phyloP scores from a whole-genome alignment of 148 eudicot genomes.

The Agrostemma githago region DNA sequence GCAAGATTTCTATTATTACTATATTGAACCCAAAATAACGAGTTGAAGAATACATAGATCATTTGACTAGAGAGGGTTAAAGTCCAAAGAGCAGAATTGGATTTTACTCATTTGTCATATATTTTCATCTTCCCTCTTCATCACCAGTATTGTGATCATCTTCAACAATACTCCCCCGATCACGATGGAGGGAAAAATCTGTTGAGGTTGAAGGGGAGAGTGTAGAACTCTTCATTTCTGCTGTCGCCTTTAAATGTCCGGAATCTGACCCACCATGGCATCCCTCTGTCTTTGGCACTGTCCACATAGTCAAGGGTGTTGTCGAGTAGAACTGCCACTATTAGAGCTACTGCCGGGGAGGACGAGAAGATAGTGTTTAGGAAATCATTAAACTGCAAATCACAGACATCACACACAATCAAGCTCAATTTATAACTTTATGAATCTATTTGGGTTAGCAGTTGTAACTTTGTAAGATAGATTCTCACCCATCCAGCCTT shows the following conservation, averaged over 20 bases:
- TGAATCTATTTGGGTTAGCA: neutral
- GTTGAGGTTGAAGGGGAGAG: conserved; percentile 91
- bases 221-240: conserved; percentile 91
- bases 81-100: conserved; percentile 30
- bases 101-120: conserved; percentile 22
- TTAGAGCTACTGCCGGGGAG: conserved; percentile 82
- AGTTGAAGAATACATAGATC: conserved; percentile 28
- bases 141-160: conserved; percentile 35
- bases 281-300: conserved; percentile 84
- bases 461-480: neutral
- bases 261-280: conserved; percentile 99
- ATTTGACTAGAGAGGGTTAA: neutral
- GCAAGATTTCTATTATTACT: conserved; percentile 15
- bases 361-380: conserved; percentile 84
- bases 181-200: conserved; percentile 94
- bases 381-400: conserved; percentile 88
- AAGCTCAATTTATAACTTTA: neutral
- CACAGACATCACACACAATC: neutral
- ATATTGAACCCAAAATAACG: conserved; percentile 25
- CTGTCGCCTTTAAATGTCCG: conserved; percentile 92
- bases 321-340: conserved; percentile 82
- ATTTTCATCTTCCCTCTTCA: conserved; percentile 7
- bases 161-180: conserved; percentile 24
- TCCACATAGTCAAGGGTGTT: conserved; percentile 91
- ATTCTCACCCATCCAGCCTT: conserved; percentile 86